Conservation (phyloP, 192 early-diverging fungal genomes). For the Coemansia sp. region DNA sequence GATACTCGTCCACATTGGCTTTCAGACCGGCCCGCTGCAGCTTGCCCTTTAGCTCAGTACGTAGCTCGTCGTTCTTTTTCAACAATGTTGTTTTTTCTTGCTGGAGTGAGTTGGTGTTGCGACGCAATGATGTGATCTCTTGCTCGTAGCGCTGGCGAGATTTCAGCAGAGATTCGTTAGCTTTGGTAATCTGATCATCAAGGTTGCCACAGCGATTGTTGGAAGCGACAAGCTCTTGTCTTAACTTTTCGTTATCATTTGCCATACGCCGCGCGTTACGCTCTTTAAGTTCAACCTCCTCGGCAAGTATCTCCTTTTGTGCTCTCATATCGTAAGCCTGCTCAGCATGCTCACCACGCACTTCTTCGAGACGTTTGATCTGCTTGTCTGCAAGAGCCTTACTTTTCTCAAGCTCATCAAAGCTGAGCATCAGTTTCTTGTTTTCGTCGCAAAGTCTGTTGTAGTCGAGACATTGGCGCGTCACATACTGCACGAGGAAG, state of each 20-base stretch:
- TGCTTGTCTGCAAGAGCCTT: constrained; percentile 24
- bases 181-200: constrained; percentile 42
- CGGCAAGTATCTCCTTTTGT: constrained; percentile 19
- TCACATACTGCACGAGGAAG: constrained; percentile 52
- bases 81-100: constrained; percentile 61
- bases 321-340: constrained; percentile 40
- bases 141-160: constrained; percentile 64
- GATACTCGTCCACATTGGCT: constrained; percentile 52
- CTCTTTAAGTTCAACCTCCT: constrained; percentile 25
- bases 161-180: constrained; percentile 40
- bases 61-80: constrained; percentile 63
- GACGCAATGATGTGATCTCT: constrained; percentile 61
- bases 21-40: constrained; percentile 54
- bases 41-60: constrained; percentile 54
- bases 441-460: constrained; percentile 39
- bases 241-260: constrained; percentile 60
- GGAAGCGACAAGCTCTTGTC: constrained; percentile 53
- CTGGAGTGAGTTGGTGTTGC: constrained; percentile 56
- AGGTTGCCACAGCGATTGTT: constrained; percentile 64
- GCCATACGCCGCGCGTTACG: constrained; percentile 24
- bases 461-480: constrained; percentile 42
- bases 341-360: constrained; percentile 33
- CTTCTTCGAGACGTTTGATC: constrained; percentile 36
- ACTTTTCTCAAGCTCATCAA: constrained; percentile 33
- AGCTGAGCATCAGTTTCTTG: constrained; percentile 12